Percentiles rank a stretch among this genome's conserved stretches.
Evolutionary conservation across 176 grass and related monocot species (phyloP).

Genomic region (Juncus inflexus): DNA sequence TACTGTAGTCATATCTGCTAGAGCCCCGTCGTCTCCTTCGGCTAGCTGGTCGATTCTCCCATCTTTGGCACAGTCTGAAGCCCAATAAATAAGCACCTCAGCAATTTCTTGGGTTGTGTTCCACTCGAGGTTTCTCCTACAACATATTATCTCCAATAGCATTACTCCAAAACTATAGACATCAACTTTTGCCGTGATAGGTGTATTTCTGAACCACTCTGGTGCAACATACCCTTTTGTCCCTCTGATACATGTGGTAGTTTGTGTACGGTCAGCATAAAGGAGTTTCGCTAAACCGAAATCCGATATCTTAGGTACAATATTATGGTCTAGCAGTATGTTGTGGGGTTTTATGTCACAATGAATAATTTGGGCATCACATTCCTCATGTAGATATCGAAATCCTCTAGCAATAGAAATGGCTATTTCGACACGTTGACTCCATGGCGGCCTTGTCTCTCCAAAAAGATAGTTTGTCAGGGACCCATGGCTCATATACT

Average conservation of each 20-base stretch:
- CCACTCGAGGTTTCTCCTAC: constrained; percentile 50
- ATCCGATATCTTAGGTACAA: constrained; percentile 67
- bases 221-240: constrained; percentile 82
- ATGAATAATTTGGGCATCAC: constrained; percentile 74
- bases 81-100: constrained; percentile 56
- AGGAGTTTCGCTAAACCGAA: constrained; percentile 73
- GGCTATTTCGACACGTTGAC: constrained; percentile 40
- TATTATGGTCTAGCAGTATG: constrained; percentile 40
- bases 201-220: constrained; percentile 74
- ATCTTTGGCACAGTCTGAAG: constrained; percentile 53
- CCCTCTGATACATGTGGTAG: constrained; percentile 67
- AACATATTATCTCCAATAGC: constrained; percentile 63
- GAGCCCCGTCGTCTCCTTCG: constrained; percentile 43
- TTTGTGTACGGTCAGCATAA: constrained; percentile 54
- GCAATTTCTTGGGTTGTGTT: constrained; percentile 18
- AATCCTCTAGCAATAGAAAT: constrained; percentile 56
- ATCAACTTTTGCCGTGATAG: constrained; percentile 64
- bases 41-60: constrained; percentile 44
- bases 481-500: constrained; percentile 26
- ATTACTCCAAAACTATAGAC: constrained; percentile 90
- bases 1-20: constrained; percentile 34
- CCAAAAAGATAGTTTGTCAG: constrained; percentile 6
- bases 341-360: constrained; percentile 64
- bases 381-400: constrained; percentile 71
- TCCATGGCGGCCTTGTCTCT: constrained; percentile 21